A percentile compares a stretch with the other conserved stretches of the same genome.
Conservation (phyloP, 306 rosid species). For the Inga leiocalycina region DNA sequence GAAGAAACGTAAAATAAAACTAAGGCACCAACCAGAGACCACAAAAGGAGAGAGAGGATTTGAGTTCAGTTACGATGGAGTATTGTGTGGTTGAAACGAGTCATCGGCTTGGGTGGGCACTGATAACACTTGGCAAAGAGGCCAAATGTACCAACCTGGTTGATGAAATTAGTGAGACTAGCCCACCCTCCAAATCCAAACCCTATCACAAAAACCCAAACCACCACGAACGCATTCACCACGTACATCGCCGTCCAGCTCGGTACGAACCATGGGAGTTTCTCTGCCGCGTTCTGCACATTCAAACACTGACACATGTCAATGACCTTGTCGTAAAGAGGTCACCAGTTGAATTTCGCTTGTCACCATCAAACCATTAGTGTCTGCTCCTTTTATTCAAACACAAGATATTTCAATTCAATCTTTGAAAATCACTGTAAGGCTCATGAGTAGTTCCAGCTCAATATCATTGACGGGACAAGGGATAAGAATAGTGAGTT, state of each 20-base stretch:
- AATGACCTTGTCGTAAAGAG: neutral
- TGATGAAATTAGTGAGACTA: slow-evolving; percentile 86
- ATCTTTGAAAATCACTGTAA: neutral
- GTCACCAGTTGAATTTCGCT: neutral
- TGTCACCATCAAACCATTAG: neutral
- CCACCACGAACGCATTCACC: slow-evolving; percentile 70
- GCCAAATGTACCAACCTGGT: slow-evolving; percentile 82
- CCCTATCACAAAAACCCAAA: slow-evolving; percentile 78
- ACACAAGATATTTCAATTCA: neutral
- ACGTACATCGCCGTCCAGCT: slow-evolving; percentile 71
- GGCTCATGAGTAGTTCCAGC: neutral
- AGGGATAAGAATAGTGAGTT: slow-evolving; percentile 13
- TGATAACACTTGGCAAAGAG: slow-evolving; percentile 91
- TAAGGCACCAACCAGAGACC: slow-evolving; percentile 31
- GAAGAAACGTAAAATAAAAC: slow-evolving; percentile 17
- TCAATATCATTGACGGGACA: neutral
- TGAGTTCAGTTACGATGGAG: slow-evolving; percentile 46
- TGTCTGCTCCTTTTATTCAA: neutral
- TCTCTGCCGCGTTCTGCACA: slow-evolving; percentile 86
- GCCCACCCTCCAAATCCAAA: slow-evolving; percentile 99
- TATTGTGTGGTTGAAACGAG: slow-evolving; percentile 36
- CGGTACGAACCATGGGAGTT: slow-evolving; percentile 69
- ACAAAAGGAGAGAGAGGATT: slow-evolving; percentile 2
- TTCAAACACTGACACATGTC: neutral
- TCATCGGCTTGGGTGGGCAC: slow-evolving; percentile 49